Conservation (phyloP, 2,329 filamentous ascomycete species). For the Arthrinium phaeospermum region DNA sequence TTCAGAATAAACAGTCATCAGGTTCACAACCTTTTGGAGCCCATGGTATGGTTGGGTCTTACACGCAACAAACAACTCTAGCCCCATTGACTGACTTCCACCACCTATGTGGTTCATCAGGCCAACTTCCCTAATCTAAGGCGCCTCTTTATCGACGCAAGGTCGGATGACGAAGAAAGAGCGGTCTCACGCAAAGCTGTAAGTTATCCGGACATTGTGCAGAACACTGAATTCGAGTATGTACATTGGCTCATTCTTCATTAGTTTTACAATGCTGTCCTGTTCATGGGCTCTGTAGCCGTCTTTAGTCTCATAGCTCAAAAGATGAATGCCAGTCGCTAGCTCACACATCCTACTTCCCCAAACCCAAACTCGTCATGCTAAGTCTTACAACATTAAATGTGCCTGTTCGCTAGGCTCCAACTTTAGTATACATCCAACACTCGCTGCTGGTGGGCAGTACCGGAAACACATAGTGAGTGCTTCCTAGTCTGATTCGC, state of each 20-base stretch:
- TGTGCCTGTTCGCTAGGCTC: background rate
- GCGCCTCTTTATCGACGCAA: conserved; percentile 91
- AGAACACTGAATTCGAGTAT: background rate
- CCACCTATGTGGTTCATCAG: conserved; percentile 47
- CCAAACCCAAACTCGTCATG: conserved; percentile 11
- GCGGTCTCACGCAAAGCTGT: conserved; percentile 93
- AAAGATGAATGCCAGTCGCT: conserved; percentile 66
- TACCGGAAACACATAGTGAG: background rate
- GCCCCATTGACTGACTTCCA: background rate
- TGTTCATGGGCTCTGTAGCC: conserved; percentile 96
- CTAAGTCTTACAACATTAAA: conserved; percentile 14
- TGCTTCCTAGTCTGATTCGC: conserved; percentile 61
- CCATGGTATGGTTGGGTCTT: background rate
- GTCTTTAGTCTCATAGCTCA: conserved; percentile 94
- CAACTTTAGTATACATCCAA: conserved; percentile 17
- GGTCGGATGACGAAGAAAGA: conserved; percentile 92
- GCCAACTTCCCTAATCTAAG: conserved; percentile 92
- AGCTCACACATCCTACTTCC: conserved; percentile 29
- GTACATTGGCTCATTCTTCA: conserved; percentile 20
- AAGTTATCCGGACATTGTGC: conserved; percentile 41
- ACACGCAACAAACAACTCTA: background rate
- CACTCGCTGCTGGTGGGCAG: background rate
- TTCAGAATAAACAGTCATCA: background rate
- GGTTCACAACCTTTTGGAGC: background rate
- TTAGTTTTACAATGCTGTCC: conserved; percentile 95